Evolutionary conservation across 352 stramenopile species (phyloP).

Genomic region (Phytophthora multivora): DNA sequence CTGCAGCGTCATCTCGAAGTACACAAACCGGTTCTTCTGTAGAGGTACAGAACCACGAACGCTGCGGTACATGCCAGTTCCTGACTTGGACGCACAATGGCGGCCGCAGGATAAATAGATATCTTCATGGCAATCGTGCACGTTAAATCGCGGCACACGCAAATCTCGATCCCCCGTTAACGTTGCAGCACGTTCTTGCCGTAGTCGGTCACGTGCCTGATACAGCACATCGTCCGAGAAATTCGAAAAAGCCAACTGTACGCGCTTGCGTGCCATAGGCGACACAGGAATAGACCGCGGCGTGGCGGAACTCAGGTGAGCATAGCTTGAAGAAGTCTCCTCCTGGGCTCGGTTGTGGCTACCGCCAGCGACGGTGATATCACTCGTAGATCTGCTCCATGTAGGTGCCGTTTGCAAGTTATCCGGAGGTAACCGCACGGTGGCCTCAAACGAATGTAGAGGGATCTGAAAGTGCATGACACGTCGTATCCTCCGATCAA

Average conservation of each 20-base stretch:
- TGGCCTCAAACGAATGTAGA: slow-evolving; percentile 84
- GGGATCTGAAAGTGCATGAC: slow-evolving; percentile 91
- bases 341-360: slow-evolving; percentile 33
- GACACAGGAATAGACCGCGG: slow-evolving; percentile 88
- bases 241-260: slow-evolving; percentile 80
- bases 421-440: slow-evolving; percentile 66
- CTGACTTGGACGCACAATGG: slow-evolving; percentile 82
- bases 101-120: slow-evolving; percentile 86
- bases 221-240: slow-evolving; percentile 89
- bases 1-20: slow-evolving; percentile 86
- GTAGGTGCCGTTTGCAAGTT: slow-evolving; percentile 14
- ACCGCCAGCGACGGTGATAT: slow-evolving; percentile 16
- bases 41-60: slow-evolving; percentile 71
- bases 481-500: slow-evolving; percentile 86
- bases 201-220: slow-evolving; percentile 75
- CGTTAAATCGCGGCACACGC: slow-evolving; percentile 77
- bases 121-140: slow-evolving; percentile 82
- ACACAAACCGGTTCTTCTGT: slow-evolving; percentile 71
- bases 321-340: slow-evolving; percentile 42
- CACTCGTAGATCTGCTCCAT: slow-evolving; percentile 24
- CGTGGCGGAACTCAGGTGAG: slow-evolving; percentile 55
- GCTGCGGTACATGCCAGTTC: slow-evolving; percentile 78
- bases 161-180: slow-evolving; percentile 61
- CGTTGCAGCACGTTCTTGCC: slow-evolving; percentile 74
- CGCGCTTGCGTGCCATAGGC: slow-evolving; percentile 65